Evolutionary conservation across 2,329 filamentous ascomycete genomes (phyloP), one percentile per base, ranked within the genome.

Genomic region (Epichloe aotearoae): DNA sequence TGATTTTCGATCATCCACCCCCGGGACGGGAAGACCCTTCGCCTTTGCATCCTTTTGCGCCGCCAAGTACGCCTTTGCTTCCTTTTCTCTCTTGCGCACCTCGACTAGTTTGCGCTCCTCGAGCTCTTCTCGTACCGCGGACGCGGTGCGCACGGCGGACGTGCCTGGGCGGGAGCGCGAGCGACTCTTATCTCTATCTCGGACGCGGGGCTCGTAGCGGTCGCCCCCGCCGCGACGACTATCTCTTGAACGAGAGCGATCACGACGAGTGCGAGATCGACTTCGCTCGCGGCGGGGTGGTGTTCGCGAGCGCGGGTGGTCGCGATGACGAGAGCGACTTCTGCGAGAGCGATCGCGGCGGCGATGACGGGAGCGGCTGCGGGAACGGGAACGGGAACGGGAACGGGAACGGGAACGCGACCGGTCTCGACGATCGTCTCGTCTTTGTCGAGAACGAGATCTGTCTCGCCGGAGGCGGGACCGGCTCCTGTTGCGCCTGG

Each of bases 51-150:
- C 78, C 54, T 77, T 75, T 57, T 81, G 77, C 3, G 77, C 78
- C 6, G 78, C 78, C 38, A 82, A 67, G 57, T 83, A 83, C 4
- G 77, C 78, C 61, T 81, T 82, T 39, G 80, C 80, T 62, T 83
- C 79, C 55, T 74, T 74, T 61, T 82, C 79, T 47, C 79, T 74
- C 60, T 80, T 78, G 61, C 73, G 77, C 49, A 80, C 78, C 57
- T 82, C 78, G 52, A 76, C 75, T 55, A 76, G 73, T 61, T 83
- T 83, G 72, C 77, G 77, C 15, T 72, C 72, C 57, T 80, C 76
- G 26, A 72, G 66, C 40, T 71, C 72, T n/a, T 73, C 69, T 46
- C 73, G 73, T 51, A 70, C 63, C 15, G 62, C 64, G 1, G 69
- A 65, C 2, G 69, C 64, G 1, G 69, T 68, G 33, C 68, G 64